Evolutionary conservation across 108 stramenopile species (phyloP).

Genomic region (Skeletonema potamos): DNA sequence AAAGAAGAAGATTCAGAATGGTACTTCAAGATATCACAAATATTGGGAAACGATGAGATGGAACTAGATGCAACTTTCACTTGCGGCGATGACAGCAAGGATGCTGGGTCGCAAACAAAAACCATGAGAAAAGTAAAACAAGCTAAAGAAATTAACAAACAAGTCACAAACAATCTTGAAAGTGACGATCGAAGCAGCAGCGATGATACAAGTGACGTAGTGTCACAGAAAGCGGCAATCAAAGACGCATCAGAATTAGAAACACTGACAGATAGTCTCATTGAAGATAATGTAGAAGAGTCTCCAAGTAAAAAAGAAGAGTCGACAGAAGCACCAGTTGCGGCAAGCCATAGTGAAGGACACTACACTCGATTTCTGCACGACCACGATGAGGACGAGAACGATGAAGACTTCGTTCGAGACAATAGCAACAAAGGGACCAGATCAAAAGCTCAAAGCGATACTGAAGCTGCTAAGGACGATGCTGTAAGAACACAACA

Average conservation of each 20-base stretch:
- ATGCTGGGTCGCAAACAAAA: neutral
- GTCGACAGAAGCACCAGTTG: neutral
- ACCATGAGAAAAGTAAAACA: neutral
- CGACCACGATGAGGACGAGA: neutral
- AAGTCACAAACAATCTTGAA: neutral
- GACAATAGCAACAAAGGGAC: neutral
- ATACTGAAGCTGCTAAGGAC: neutral
- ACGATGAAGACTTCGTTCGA: neutral
- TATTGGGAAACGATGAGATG: slow-evolving; percentile 24
- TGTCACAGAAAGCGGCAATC: neutral
- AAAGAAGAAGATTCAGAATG: slow-evolving; percentile 53
- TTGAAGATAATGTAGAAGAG: neutral
- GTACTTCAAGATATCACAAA: slow-evolving; percentile 34
- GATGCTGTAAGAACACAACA: neutral
- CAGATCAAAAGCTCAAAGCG: neutral
- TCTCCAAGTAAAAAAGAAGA: neutral
- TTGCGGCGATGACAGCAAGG: neutral
- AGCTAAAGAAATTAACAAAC: neutral
- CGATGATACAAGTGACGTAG: neutral
- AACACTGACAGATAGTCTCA: neutral
- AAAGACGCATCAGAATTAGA: neutral
- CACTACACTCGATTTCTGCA: neutral
- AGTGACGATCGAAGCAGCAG: neutral
- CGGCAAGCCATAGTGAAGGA: neutral
- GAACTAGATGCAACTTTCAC: neutral